phyloP scores from a whole-genome alignment of 768 basidiomycete genomes.

The Lactarius hatsudake region DNA sequence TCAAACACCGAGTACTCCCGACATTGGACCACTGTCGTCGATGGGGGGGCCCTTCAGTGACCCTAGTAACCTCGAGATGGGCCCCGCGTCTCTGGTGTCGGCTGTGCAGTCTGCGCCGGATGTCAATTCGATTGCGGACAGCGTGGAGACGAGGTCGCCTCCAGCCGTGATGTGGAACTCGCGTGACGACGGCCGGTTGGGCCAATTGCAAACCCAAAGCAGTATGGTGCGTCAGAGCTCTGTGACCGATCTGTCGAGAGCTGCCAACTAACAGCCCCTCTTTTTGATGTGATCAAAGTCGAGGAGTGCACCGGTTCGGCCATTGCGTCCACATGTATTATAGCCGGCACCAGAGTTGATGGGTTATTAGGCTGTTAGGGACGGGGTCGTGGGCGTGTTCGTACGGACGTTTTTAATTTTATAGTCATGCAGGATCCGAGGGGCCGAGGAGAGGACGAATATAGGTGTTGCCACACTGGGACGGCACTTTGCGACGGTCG shows the following conservation, averaged over 20 bases:
- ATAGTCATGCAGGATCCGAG: not conserved
- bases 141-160: not conserved
- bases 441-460: not conserved
- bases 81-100: too few relatives aligned
- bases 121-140: not conserved
- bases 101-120: not conserved
- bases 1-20: not conserved
- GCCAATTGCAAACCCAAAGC: constrained; percentile 4
- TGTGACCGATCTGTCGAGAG: constrained; percentile 5
- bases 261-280: not conserved
- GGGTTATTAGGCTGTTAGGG: not conserved
- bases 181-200: not conserved
- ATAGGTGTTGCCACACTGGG: not conserved
- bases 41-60: not conserved
- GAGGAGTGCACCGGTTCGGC: not conserved
- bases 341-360: not conserved
- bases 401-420: not conserved
- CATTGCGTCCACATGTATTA: not conserved
- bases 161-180: not conserved
- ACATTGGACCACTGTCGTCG: not conserved
- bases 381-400: not conserved
- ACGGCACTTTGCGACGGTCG: constrained; percentile 20
- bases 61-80: constrained; percentile 7
- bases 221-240: constrained; percentile 3
- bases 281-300: constrained; percentile 13